Percentiles rank a stretch among this genome's conserved stretches.
These are phyloP conservation scores for Alternaria arbusti DNA, from an alignment of 2,329 filamentous ascomycete species.

Conservation along the genomic window DNA sequence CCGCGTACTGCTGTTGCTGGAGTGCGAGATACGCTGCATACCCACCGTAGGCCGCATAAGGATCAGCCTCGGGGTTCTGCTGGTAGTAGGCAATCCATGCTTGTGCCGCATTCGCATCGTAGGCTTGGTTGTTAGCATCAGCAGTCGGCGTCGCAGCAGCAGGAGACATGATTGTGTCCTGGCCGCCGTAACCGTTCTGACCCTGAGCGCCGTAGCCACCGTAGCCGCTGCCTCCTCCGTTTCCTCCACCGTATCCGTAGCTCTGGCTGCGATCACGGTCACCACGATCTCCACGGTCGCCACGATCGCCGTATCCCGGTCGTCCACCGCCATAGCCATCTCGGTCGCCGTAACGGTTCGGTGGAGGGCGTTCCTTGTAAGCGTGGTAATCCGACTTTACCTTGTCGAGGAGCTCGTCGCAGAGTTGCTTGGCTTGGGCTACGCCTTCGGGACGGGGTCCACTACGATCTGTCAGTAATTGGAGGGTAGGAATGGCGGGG, in stretches of 20 bases:
- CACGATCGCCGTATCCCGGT: conserved; percentile 51
- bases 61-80: conserved; percentile 78
- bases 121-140: conserved; percentile 46
- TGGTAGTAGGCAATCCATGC: conserved; percentile 71
- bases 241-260: conserved; percentile 47
- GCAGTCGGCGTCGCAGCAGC: conserved; percentile 49
- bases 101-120: conserved; percentile 81
- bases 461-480: conserved; percentile 54
- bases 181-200: conserved; percentile 34
- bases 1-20: conserved; percentile 41
- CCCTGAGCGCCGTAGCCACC: conserved; percentile 45
- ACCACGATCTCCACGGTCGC: conserved; percentile 47
- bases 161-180: conserved; percentile 38
- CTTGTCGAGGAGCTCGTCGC: conserved; percentile 83
- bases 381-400: conserved; percentile 88
- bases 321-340: conserved; percentile 47
- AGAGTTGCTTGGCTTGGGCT: conserved; percentile 83
- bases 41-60: conserved; percentile 89
- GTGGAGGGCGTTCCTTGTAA: conserved; percentile 75
- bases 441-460: conserved; percentile 89
- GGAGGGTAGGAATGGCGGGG: background rate
- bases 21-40: conserved; percentile 51
- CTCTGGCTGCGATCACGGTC: conserved; percentile 51
- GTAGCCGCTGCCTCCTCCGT: conserved; percentile 49
- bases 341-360: conserved; percentile 53